phyloP scores from a whole-genome alignment of 73 alveolate species.

The Stentor roeselii region DNA sequence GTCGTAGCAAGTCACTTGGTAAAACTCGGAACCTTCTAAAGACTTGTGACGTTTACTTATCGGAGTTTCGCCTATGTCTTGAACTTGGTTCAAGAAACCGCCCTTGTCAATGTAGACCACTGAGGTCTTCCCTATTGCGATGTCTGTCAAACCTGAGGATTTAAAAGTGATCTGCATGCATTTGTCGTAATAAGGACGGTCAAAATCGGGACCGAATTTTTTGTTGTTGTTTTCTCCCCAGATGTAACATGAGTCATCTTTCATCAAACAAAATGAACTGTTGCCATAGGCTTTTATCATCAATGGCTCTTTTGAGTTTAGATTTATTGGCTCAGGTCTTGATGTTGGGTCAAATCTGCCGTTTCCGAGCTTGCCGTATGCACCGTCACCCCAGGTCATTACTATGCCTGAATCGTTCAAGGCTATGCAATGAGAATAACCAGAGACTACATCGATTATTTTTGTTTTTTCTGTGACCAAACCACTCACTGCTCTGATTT shows the following conservation, averaged over 20 bases:
- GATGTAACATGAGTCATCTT: neutral
- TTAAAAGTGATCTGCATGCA: neutral
- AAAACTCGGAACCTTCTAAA: neutral
- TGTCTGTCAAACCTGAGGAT: neutral
- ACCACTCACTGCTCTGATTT: neutral
- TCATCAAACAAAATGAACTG: neutral
- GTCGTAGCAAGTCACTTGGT: neutral
- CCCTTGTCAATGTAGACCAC: neutral
- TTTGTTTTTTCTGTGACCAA: neutral
- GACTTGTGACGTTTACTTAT: neutral
- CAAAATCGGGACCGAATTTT: neutral
- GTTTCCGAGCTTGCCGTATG: conserved; percentile 88
- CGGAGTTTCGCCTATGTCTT: too few species aligned
- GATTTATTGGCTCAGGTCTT: neutral
- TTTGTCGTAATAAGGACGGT: neutral
- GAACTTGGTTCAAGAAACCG: neutral
- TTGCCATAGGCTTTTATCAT: neutral
- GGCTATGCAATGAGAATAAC: conserved; percentile 82
- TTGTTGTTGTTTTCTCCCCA: neutral
- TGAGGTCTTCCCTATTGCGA: neutral
- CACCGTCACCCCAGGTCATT: conserved; percentile 58
- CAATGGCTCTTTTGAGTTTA: neutral
- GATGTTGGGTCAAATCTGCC: conserved; percentile 41
- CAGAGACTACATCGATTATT: conserved; percentile 42
- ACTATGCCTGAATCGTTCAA: conserved; percentile 36